Percentiles rank a stretch among this genome's conserved stretches.
Evolutionary conservation across 1,284 basidiomycete genomes (phyloP).

Genomic region (Ustilago loliicola): DNA sequence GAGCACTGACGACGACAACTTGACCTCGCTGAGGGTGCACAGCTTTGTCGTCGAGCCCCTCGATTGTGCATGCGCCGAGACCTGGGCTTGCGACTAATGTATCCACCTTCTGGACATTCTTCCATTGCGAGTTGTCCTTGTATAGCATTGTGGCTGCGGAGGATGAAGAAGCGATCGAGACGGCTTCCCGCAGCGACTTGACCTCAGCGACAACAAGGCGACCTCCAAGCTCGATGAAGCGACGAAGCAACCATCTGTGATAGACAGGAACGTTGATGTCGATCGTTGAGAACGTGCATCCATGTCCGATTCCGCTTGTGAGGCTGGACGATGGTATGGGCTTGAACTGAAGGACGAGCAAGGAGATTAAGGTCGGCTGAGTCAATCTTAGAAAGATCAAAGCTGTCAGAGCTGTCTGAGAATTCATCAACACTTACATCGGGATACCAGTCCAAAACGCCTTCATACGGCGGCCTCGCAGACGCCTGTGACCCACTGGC

Average conservation of each 20-base stretch:
- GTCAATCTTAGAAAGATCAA: background rate
- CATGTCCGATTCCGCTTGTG: conserved; percentile 20
- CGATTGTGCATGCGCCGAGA: conserved; percentile 48
- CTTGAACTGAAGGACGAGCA: conserved; percentile 23
- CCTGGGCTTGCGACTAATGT: conserved; percentile 53
- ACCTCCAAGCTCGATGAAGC: conserved; percentile 55
- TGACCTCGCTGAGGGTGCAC: conserved; percentile 60
- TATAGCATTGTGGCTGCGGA: background rate
- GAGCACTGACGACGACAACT: conserved; percentile 58
- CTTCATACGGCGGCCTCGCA: conserved; percentile 24
- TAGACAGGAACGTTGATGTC: conserved; percentile 63
- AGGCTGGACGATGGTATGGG: conserved; percentile 20
- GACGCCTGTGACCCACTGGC: background rate
- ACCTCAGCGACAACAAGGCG: conserved; percentile 31
- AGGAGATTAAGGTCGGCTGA: background rate
- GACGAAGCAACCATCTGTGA: conserved; percentile 41
- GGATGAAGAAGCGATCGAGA: conserved; percentile 8
- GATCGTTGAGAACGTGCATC: conserved; percentile 58
- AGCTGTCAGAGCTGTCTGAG: background rate
- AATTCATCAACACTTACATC: conserved; percentile 32
- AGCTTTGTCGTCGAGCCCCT: conserved; percentile 40
- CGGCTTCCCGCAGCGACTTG: conserved; percentile 16
- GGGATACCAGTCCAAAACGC: conserved; percentile 59
- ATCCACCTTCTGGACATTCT: background rate
- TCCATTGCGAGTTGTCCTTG: background rate